phyloP scores from a whole-genome alignment of 306 rosid species.

The Rosa persica region DNA sequence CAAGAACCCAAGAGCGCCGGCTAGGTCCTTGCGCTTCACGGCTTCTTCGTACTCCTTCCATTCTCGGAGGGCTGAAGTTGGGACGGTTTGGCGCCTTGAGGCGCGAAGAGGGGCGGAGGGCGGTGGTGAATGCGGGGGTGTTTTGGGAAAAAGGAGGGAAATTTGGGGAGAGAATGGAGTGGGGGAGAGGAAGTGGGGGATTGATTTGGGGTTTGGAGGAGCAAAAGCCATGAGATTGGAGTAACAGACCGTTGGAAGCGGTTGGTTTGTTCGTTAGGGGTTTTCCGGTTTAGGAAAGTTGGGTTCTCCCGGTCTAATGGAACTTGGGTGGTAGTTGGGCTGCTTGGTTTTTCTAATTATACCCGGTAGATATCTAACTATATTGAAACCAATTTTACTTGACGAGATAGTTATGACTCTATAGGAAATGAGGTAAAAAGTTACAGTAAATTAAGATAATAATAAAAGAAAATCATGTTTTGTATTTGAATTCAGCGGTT shows the following conservation, averaged over 20 bases:
- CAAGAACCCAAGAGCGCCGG: conserved; percentile 70
- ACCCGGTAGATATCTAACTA: no score
- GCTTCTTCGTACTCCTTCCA: conserved; percentile 96
- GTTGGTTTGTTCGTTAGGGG: background rate
- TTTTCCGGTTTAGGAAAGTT: background rate
- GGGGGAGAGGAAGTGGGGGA: conserved; percentile 24
- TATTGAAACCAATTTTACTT: no score
- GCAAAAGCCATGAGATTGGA: conserved; percentile 41
- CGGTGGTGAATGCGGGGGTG: background rate
- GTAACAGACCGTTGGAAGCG: background rate
- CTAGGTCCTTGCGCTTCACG: conserved; percentile 90
- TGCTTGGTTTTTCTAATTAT: no score
- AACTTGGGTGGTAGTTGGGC: no score
- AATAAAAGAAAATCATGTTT: no score
- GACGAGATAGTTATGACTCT: no score
- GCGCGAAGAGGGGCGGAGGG: background rate
- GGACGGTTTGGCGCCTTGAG: background rate
- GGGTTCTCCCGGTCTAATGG: background rate
- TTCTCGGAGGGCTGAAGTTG: conserved; percentile 54
- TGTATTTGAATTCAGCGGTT: no score
- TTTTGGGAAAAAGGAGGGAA: background rate
- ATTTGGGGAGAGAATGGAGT: conserved; percentile 16
- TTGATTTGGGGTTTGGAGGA: conserved; percentile 25
- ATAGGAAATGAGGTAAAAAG: no score
- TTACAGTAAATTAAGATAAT: no score